Percentiles rank a stretch among this genome's conserved stretches.
Evolutionary conservation across 78 protist genomes (phyloP).

Genomic region (Dictyostelium purpureum): DNA sequence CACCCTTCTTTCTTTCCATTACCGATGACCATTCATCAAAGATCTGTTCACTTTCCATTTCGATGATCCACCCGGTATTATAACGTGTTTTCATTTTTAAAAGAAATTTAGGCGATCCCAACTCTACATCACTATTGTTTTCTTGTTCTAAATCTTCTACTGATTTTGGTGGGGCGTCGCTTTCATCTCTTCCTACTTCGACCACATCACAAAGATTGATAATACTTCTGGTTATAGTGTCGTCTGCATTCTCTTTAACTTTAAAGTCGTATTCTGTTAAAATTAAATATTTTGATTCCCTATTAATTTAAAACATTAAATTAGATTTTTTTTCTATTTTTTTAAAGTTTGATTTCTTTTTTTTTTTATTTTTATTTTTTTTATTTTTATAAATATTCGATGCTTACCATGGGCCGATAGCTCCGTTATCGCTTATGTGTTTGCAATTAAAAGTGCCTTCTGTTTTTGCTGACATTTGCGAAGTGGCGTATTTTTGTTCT

Average conservation of each 20-base stretch:
- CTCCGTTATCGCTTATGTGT: conserved; percentile 12
- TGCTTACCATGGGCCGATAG: neutral
- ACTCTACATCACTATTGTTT: neutral
- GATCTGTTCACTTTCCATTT: neutral
- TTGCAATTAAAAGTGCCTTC: conserved; percentile 17
- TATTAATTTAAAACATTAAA: too few relatives aligned
- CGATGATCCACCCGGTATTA: neutral
- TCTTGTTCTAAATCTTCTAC: neutral
- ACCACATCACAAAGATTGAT: conserved; percentile 41
- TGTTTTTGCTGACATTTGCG: conserved; percentile 6
- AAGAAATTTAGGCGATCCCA: too few relatives aligned
- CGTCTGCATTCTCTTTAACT: conserved; percentile 50
- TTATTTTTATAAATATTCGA: too few relatives aligned
- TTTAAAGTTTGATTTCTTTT: neutral
- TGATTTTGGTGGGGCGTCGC: neutral
- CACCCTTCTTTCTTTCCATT: conserved; percentile 21
- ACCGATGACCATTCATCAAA: conserved; percentile 18
- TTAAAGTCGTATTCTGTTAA: neutral
- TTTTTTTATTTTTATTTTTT: too few relatives aligned
- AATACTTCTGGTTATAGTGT: conserved; percentile 32
- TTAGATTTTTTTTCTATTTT: neutral
- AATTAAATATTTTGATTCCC: conserved; percentile 32
- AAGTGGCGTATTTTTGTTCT: too few relatives aligned
- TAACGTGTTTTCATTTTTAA: conserved; percentile 1
- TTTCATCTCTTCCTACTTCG: neutral